Percentiles rank a stretch among this genome's conserved stretches.
Conservation (phyloP, 1,284 basidiomycete species). For the Ceratobasidium sp. region DNA sequence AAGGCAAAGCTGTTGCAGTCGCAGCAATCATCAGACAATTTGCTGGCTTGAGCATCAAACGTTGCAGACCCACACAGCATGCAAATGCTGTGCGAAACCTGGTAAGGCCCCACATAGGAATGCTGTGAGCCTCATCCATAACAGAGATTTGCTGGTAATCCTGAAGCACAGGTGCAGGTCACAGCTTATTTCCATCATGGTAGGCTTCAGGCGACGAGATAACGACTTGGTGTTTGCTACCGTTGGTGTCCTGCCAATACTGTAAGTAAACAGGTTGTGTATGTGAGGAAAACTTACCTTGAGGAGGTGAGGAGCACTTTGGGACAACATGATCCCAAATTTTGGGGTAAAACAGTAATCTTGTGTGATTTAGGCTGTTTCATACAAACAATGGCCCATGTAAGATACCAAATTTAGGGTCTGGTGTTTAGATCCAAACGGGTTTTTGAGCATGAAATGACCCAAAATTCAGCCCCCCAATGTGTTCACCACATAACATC, state of each 20-base stretch:
- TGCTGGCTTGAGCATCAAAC: neutral
- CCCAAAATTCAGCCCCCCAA: too few species aligned
- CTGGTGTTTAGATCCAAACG: too few species aligned
- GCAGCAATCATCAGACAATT: neutral
- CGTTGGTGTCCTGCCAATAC: neutral
- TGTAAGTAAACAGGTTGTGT: neutral
- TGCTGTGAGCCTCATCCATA: neutral
- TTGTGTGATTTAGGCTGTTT: too few species aligned
- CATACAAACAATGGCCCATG: too few species aligned
- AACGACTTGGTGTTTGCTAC: neutral
- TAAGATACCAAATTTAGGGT: too few species aligned
- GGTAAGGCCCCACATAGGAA: neutral
- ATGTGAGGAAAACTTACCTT: neutral
- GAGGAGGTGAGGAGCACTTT: too few species aligned
- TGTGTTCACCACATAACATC: too few species aligned
- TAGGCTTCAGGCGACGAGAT: constrained; percentile 13
- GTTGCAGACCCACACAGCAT: neutral
- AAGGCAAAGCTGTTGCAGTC: neutral
- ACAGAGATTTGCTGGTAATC: neutral
- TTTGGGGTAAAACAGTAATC: too few species aligned
- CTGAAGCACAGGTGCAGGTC: neutral
- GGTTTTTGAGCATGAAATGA: too few species aligned
- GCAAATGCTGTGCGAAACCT: neutral
- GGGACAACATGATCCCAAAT: too few species aligned
- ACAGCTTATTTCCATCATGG: constrained; percentile 1